Conservation (phyloP, 2,329 filamentous ascomycete genomes). For the Rhynchosporium agropyri region DNA sequence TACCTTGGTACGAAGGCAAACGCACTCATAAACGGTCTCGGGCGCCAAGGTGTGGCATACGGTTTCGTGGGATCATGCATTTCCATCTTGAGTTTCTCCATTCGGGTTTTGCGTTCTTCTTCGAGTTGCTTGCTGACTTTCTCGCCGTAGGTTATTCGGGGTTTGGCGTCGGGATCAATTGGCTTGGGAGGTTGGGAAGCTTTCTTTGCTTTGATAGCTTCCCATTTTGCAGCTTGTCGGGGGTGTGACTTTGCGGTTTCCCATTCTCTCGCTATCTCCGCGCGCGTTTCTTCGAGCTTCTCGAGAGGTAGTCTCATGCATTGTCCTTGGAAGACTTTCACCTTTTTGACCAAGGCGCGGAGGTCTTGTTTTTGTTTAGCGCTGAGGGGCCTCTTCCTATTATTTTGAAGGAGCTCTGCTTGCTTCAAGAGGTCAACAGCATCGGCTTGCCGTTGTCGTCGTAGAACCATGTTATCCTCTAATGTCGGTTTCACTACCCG, state of each 20-base stretch:
- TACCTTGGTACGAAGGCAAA: conserved; percentile 96
- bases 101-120: conserved; percentile 45
- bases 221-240: conserved; percentile 6
- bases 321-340: conserved; percentile 5
- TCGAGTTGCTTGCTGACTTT: conserved; percentile 39
- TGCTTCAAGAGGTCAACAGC: conserved; percentile 14
- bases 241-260: conserved; percentile 7
- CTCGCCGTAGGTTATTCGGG: conserved; percentile 22
- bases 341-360: conserved; percentile 12
- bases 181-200: not conserved
- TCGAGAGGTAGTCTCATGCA: conserved; percentile 10
- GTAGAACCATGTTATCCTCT: conserved; percentile 16
- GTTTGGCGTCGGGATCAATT: not conserved
- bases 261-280: conserved; percentile 10
- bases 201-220: conserved; percentile 3
- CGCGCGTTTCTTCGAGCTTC: conserved; percentile 11
- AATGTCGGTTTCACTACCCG: conserved; percentile 15
- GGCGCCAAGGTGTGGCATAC: conserved; percentile 89
- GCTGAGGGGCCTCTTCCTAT: conserved; percentile 14
- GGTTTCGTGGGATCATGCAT: conserved; percentile 78
- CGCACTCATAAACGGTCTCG: conserved; percentile 81
- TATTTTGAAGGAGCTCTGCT: conserved; percentile 11
- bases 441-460: conserved; percentile 13
- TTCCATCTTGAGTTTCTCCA: conserved; percentile 73
- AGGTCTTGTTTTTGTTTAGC: conserved; percentile 17